Evolutionary conservation across 257 asterid genomes (phyloP), one percentile per base, ranked within the genome.

Genomic region (Lavandula angustifolia): DNA sequence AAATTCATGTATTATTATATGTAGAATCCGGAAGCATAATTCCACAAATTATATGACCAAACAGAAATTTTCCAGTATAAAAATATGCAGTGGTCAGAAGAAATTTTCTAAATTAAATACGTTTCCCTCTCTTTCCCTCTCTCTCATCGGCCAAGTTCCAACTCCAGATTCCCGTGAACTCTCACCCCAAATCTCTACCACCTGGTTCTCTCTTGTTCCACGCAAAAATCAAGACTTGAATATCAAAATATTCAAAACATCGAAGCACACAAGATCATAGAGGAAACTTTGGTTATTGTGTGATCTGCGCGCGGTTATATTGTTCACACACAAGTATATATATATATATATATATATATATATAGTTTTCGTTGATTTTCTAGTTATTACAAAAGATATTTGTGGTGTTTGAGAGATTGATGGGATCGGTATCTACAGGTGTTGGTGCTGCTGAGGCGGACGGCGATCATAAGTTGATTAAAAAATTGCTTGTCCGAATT

Each of bases 161-260:
- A n/a, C 76, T 64, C 67, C 71, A 32, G 65, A 33, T 34, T 63
- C 50, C 77, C 79, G 77, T 73, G 79, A 74, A 37, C 72, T 44
- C 67, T 62, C 54, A 73, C 76, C 72, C 9, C 41, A 73, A 69
- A 56, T 63, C 55, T 49, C 12, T 38, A 72, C 76, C 75, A 71
- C 62, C 79, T 77, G 70, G 52, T 62, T 60, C 43, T 54, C 48
- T 66, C 60, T 13, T 10, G 38, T 43, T 17, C 59, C 7, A 50
- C 44, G 32, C 63, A 49, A 55, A 22, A 10, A 34, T 17, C n/a
- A 48, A 54, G 18, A n/a, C 13, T 7, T n/a, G 33, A 70, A 42
- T 40, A 41, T 58, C 72, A 48, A 14, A 66, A 40, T 9, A 40
- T 40, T 40, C 44, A 40, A 40, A 40, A n/a, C 44, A 40, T 60